Base-by-base conservation (phyloP, 2,329 filamentous ascomycete species). In the Monilinia laxa region DNA sequence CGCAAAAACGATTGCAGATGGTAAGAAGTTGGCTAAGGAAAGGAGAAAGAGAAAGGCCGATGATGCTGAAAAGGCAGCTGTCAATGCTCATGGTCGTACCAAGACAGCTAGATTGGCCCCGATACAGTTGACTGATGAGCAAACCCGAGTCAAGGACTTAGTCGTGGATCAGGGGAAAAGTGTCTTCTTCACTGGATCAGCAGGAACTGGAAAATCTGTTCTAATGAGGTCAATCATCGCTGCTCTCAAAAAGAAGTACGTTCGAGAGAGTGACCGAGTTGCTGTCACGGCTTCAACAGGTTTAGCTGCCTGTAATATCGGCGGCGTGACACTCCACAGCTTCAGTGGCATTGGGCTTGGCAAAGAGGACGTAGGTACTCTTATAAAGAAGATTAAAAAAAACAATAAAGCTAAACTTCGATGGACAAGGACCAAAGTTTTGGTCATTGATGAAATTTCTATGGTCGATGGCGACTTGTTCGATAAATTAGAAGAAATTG, bases 381-480 rank as follows among this genome's bases (percentile, higher is more conserved):
- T 99, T 31, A 86, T 97, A 62, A 95, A 91, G 78, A 99, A 97
- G 83, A 92, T 99, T 73, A 90, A 91, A 73, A 86, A 88, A 67
- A 97, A 98, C 71, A 83, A 85, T 23, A 98, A 97, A 76, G 92
- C 93, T 28, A 94, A 91, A 76, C 90, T 87, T 70, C 86, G 94
- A 52, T 99, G 96, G 96, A 80, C 96, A 71, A 87, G 88, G 66
- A 96, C 93, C 0, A 96, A 93, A 75, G 87, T 92, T 16, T 84
- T 99, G 31, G 84, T 99, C 71, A 86, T 99, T 73, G 95, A 99
- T 78, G 95, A 99, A 77, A 89, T 99, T 4, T 98, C 95, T 16
- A 99, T 99, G 96, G 93, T 99, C 5, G 95, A 99, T 73, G 95
- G 92, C 1, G 93, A 97, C 45, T 83, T 99, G 0, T 99, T 98